Base-by-base conservation (phyloP, 148 eudicot genomes). In the Dysphania ambrosioides region DNA sequence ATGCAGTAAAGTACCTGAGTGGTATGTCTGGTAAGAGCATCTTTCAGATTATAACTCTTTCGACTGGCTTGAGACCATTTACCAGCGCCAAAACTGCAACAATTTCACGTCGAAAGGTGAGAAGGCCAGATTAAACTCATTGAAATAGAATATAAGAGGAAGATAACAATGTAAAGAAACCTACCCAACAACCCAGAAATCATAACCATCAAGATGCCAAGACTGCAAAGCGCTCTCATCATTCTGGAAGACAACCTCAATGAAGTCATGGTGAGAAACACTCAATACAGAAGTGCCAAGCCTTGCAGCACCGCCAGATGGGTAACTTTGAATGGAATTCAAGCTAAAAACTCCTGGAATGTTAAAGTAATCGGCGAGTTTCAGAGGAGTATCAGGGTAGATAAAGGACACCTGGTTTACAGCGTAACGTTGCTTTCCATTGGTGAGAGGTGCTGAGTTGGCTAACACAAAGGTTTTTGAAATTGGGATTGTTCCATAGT, bases 141-240 rank as follows among this genome's bases (percentile, higher is more conserved):
- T 2, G 24, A 5, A 12, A 12, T 1, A 41, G 21, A 6, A 60
- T 13, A 47, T 40, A 51, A 7, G 18, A 63, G 8, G 18, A n/a
- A 60, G 13, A 32, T 1, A 51, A 36, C 44, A 38, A 51, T 11
- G 44, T 23, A 2, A 57, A 53, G 34, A 19, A 42, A 79, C 87
- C 63, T 85, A 95, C 97, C 94, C 97, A 57, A 92, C 97, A 78
- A 86, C 93, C 99, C 99, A 96, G 82, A 92, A 92, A 76, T 92
- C 99, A 85, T 96, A 92, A 51, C 99, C 99, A 79, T 92, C 97
- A 77, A 96, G 94, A 87, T 96, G 99, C 97, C 97, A 92, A 30
- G 97, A 89, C 66, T 92, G 97, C 81, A 89, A 49, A 13, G 80
- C 32, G 31, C 77, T 81, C 80, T 92, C 99, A 31, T 88, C 82